Conservation (phyloP, 1,139 yeast species). For the Citeromyces siamensis region DNA sequence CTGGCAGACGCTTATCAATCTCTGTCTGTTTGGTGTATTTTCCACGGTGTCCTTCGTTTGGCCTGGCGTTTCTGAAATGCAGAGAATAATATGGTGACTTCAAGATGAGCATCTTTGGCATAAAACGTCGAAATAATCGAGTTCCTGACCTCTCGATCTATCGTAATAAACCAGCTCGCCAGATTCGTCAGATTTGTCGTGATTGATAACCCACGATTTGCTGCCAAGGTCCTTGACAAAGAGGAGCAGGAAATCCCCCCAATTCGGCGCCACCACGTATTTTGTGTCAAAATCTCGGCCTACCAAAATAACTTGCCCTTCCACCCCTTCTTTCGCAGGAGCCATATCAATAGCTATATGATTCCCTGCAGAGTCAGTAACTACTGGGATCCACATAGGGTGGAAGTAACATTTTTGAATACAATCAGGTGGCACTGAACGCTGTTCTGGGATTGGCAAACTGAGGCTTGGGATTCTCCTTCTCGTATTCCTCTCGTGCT, state of each 20-base stretch:
- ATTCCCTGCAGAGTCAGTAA: conserved; percentile 83
- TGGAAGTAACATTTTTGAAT: conserved; percentile 71
- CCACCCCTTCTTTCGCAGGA: conserved; percentile 62
- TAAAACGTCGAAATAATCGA: conserved; percentile 56
- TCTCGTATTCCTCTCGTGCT: background rate
- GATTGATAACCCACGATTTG: conserved; percentile 44
- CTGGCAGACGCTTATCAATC: conserved; percentile 50
- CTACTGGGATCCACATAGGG: conserved; percentile 82
- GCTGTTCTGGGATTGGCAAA: conserved; percentile 39
- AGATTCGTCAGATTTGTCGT: conserved; percentile 21
- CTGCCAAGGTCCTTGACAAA: conserved; percentile 55
- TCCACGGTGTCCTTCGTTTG: conserved; percentile 53
- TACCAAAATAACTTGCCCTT: conserved; percentile 80
- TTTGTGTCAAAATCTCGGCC: conserved; percentile 87
- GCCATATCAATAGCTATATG: conserved; percentile 83
- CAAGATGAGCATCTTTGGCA: background rate
- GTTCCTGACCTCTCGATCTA: conserved; percentile 20
- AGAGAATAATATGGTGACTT: conserved; percentile 82
- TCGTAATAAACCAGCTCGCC: conserved; percentile 2
- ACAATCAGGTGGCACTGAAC: conserved; percentile 61
- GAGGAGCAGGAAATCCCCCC: conserved; percentile 72
- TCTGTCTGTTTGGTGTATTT: conserved; percentile 41
- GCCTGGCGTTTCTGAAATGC: conserved; percentile 47
- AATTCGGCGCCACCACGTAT: conserved; percentile 63
- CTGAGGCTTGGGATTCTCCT: background rate